phyloP scores from a whole-genome alignment of 2,329 filamentous ascomycete species.

The Verticillium longisporum region DNA sequence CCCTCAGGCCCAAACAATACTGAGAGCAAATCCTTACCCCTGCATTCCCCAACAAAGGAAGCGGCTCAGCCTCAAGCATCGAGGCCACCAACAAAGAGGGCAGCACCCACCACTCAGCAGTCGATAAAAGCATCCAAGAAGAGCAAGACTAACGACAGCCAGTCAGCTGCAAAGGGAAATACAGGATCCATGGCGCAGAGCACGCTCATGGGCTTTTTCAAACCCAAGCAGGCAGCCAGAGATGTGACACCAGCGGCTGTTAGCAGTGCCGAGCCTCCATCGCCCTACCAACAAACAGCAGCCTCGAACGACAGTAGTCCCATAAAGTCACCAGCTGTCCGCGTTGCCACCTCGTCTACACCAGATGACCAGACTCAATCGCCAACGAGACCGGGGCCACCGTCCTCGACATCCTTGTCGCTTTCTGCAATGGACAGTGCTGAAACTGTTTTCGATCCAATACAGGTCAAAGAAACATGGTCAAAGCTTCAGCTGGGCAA shows the following conservation, averaged over 20 bases:
- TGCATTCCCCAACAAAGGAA: slow-evolving; percentile 27
- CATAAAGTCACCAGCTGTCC: background rate
- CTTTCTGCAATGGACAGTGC: slow-evolving; percentile 7
- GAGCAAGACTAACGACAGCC: slow-evolving; percentile 17
- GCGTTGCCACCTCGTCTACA: background rate
- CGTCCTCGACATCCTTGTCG: background rate
- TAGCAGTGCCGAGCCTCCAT: background rate
- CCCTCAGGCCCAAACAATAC: background rate
- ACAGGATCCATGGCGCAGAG: slow-evolving; percentile 32
- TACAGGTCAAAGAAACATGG: slow-evolving; percentile 76
- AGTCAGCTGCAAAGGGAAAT: slow-evolving; percentile 21
- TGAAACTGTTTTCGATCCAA: slow-evolving; percentile 55
- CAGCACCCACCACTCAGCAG: slow-evolving; percentile 3
- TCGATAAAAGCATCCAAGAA: slow-evolving; percentile 27
- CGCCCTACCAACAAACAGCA: background rate
- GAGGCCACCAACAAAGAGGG: slow-evolving; percentile 11
- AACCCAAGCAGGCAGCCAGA: slow-evolving; percentile 37
- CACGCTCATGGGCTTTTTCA: slow-evolving; percentile 76
- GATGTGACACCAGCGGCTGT: background rate
- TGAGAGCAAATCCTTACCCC: slow-evolving; percentile 5
- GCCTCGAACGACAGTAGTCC: background rate
- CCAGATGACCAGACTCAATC: background rate
- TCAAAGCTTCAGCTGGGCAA: slow-evolving; percentile 68
- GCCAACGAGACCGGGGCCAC: background rate
- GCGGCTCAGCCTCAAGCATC: slow-evolving; percentile 1